These are phyloP conservation scores for Talaromyces sp. DNA, from an alignment of 2,329 filamentous ascomycete genomes.

Conservation along the genomic window DNA sequence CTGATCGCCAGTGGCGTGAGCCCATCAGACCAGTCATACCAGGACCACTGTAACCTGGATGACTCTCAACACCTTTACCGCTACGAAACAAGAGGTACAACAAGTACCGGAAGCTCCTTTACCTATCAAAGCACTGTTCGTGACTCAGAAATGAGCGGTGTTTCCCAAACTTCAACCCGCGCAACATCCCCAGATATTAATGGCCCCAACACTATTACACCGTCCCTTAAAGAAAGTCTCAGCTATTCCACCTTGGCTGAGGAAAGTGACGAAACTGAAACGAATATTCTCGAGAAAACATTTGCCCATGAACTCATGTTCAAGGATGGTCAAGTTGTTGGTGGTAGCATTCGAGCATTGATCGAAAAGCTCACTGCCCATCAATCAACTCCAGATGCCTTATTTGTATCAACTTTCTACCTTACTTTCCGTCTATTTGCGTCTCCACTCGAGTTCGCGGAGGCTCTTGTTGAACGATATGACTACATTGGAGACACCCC, in stretches of 20 bases:
- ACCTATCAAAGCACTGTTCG: slow-evolving; percentile 67
- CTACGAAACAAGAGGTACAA: slow-evolving; percentile 63
- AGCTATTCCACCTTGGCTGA: slow-evolving; percentile 63
- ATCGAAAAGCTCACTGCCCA: slow-evolving; percentile 93
- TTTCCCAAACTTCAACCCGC: slow-evolving; percentile 78
- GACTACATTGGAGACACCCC: slow-evolving; percentile 80
- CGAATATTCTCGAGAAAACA: slow-evolving; percentile 80
- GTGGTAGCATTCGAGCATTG: slow-evolving; percentile 80
- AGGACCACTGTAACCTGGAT: slow-evolving; percentile 28
- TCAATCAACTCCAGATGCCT: slow-evolving; percentile 83
- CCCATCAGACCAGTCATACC: slow-evolving; percentile 26
- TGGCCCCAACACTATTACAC: slow-evolving; percentile 49
- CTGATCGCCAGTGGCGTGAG: slow-evolving; percentile 21
- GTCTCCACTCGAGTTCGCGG: slow-evolving; percentile 69
- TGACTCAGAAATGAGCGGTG: slow-evolving; percentile 71
- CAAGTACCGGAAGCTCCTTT: slow-evolving; percentile 70
- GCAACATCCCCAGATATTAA: slow-evolving; percentile 75
- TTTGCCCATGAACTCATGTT: slow-evolving; percentile 90
- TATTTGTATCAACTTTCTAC: slow-evolving; percentile 92
- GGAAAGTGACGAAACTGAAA: slow-evolving; percentile 73
- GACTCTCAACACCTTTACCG: slow-evolving; percentile 38
- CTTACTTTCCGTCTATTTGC: slow-evolving; percentile 94
- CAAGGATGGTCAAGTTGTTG: slow-evolving; percentile 90
- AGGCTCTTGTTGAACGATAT: slow-evolving; percentile 82
- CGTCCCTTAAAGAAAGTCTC: slow-evolving; percentile 63